Base-by-base conservation (phyloP, 2,329 filamentous ascomycete genomes). In the Ophiostoma angusticollis region DNA sequence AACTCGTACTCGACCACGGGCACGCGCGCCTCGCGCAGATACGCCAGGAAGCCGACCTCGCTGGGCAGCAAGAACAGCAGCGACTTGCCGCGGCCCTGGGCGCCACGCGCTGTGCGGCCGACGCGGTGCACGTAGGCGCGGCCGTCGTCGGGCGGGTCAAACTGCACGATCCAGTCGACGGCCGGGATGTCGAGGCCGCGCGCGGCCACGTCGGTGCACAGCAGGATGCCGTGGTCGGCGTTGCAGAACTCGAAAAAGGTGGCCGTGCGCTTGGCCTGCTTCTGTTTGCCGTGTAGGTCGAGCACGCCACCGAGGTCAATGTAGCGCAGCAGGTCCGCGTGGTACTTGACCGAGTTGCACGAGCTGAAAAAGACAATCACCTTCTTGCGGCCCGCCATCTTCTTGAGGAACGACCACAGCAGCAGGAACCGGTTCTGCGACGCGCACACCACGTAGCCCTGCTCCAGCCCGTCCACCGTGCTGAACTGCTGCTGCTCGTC, bases 1-100 rank as follows among this genome's bases (percentile, higher is more conserved):
- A 98, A 91, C 54, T 96, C 89, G 54, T 94, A 96, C 61, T 98
- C 91, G 21, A 93, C 84, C 6, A 98, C 79, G 2, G 91, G 91
- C 2, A 98, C 87, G 45, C 85, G 77, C 12, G 87, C 86, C 38
- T 86, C 82, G 62, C 93, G 93, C 46, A 98, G 72, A 54, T 95
- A 84, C 41, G 80, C 80, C 36, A 98, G 65, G 68, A 98, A 96
- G 19, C 87, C 89, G 14, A 94, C 78, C 61, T 98, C 91, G 44
- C 72, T 80, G 2, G 91, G 91, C 58, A 94, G 82, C 46, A 98
- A 67, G 67, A 98, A 95, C 67, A 98, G 81, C 50, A 98, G 67
- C 50, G 82, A 89, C 51, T 84, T 80, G 21, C 91, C 91, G 61
- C 85, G 93, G 54, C 73, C 77, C 56, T 84, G 80, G 43, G 77